Percentiles rank a stretch among this genome's conserved stretches.
Conservation (phyloP, 805 yeast genomes). For the Sugiyamaella lignohabitans region DNA sequence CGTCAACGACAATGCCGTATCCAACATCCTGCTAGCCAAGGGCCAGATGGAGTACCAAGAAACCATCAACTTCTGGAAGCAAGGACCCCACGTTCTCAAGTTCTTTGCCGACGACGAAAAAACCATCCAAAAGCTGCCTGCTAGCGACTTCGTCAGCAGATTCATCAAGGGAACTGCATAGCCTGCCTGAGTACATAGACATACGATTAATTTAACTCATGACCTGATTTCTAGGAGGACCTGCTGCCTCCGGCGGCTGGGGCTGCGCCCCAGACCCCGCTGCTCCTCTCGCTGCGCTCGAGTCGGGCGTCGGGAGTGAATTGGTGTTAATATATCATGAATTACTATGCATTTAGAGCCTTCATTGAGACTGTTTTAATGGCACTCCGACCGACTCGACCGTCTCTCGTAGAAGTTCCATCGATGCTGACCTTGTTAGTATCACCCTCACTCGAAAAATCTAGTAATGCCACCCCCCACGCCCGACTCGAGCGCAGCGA, state of each 20-base stretch:
- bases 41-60: conserved; percentile 92
- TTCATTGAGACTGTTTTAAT: no score
- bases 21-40: conserved; percentile 66
- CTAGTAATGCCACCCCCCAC: no score
- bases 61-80: conserved; percentile 84
- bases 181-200: neutral
- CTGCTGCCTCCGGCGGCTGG: no score
- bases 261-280: no score
- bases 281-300: no score
- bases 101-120: conserved; percentile 65
- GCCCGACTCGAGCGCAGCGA: neutral
- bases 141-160: conserved; percentile 61
- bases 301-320: no score
- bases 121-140: conserved; percentile 45
- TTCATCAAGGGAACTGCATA: conserved; percentile 37
- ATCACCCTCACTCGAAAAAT: no score
- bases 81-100: conserved; percentile 75
- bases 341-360: no score
- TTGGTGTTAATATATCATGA: no score
- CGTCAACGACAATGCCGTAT: conserved; percentile 57
- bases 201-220: neutral
- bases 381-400: neutral
- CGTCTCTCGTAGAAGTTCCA: conserved; percentile 4
- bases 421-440: conserved; percentile 4
- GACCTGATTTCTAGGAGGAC: conserved; percentile 1